Conservation (phyloP, 441 rosid genomes). For the Populus trichocarpa region DNA sequence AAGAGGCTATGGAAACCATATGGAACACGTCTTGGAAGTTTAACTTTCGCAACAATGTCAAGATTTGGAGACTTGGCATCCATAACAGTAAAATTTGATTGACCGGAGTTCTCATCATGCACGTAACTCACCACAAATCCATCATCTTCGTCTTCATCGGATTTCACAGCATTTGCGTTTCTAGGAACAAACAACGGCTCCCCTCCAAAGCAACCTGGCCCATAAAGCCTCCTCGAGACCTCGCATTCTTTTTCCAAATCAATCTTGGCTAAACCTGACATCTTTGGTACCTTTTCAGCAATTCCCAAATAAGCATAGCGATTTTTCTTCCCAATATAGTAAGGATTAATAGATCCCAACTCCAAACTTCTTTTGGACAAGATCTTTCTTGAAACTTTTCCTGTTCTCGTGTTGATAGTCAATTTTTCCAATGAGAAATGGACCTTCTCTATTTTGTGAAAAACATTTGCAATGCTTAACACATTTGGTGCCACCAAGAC, state of each 20-base stretch:
- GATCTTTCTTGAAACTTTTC: background rate
- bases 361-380: background rate
- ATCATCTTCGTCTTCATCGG: background rate
- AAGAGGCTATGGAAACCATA: background rate
- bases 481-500: background rate
- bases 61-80: background rate
- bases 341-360: background rate
- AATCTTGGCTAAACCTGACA: background rate
- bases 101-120: background rate
- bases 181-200: background rate
- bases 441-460: background rate
- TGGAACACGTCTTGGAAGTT: background rate
- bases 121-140: background rate
- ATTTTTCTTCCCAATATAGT: background rate
- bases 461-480: background rate
- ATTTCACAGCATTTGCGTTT: background rate
- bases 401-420: background rate
- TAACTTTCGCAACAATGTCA: background rate
- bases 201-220: background rate
- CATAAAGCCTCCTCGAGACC: background rate
- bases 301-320: background rate
- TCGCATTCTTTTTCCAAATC: background rate
- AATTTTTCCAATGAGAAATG: background rate
- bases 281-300: background rate
- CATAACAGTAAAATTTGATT: background rate